Conservation (phyloP, 305 asterid genomes). For the Solanum hybrid region DNA sequence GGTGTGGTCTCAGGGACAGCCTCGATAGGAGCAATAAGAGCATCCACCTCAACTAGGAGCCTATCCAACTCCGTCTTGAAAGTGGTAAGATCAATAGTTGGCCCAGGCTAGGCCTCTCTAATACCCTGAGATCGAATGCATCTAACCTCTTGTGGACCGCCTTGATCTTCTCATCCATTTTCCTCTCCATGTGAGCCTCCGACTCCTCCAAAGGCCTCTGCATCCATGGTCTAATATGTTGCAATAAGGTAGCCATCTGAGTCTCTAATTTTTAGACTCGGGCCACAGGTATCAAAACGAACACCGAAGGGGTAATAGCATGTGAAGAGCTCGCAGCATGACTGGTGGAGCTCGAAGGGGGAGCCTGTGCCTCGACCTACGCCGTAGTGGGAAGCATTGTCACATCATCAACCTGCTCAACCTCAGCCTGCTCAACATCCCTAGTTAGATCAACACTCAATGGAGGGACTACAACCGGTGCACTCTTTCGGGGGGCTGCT, state of each 20-base stretch:
- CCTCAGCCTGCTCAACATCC: too few relatives aligned
- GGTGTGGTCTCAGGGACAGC: background rate
- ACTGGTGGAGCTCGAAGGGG: background rate
- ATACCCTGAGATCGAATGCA: background rate
- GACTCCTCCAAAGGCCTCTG: background rate
- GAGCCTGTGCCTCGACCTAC: background rate
- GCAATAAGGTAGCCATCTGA: background rate
- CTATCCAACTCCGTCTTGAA: background rate
- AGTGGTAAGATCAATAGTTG: background rate
- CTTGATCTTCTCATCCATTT: background rate
- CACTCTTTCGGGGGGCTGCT: too few relatives aligned
- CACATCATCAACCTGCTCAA: background rate
- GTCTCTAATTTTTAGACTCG: background rate
- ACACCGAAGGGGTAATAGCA: background rate
- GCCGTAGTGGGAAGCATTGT: background rate
- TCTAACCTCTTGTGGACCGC: background rate
- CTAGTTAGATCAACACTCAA: too few relatives aligned
- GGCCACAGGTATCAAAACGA: background rate
- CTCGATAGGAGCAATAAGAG: background rate
- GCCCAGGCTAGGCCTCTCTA: background rate
- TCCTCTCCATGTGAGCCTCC: background rate
- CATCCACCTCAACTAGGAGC: background rate
- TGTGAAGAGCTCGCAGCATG: background rate
- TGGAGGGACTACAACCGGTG: too few relatives aligned
- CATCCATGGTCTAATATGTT: background rate